Percentiles rank a stretch among this genome's conserved stretches.
These are phyloP conservation scores for Laburnicola sp. DNA, from an alignment of 2,329 filamentous ascomycete species.

Conservation along the genomic window DNA sequence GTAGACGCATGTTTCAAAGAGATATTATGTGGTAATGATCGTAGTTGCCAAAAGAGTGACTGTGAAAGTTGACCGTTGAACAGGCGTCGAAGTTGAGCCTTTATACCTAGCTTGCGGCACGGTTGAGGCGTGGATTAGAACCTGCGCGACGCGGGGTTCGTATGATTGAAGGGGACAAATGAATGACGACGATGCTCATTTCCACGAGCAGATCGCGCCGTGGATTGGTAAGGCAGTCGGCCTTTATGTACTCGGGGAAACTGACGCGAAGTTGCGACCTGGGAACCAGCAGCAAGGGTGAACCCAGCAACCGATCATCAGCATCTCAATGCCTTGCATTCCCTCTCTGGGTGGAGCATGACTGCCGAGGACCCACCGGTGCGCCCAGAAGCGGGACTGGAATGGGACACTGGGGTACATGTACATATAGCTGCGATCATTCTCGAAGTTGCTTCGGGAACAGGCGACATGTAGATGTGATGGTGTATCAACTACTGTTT, in stretches of 20 bases:
- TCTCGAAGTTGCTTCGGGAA: not conserved
- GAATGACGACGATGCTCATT: too few relatives aligned
- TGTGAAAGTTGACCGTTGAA: too few relatives aligned
- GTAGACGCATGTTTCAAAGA: conserved; percentile 28
- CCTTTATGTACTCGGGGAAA: too few relatives aligned
- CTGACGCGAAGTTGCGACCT: too few relatives aligned
- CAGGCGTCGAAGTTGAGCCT: not conserved
- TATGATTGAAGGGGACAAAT: too few relatives aligned
- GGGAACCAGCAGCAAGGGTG: not conserved
- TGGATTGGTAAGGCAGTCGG: too few relatives aligned
- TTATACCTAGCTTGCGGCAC: too few relatives aligned
- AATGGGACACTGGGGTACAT: conserved; percentile 12
- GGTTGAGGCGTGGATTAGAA: too few relatives aligned
- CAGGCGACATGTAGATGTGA: not conserved
- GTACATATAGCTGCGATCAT: conserved; percentile 6
- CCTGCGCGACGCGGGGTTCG: too few relatives aligned
- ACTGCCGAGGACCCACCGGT: conserved; percentile 6
- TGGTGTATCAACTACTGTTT: not conserved
- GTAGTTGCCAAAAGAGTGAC: too few relatives aligned
- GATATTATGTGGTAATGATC: too few relatives aligned
- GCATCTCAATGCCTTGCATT: conserved; percentile 10
- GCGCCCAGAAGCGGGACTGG: conserved; percentile 10
- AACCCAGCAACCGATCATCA: not conserved
- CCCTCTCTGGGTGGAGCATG: conserved; percentile 2
- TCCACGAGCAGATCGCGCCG: too few relatives aligned